A percentile compares a stretch with the other conserved stretches of the same genome.
Evolutionary conservation across 2,329 filamentous ascomycete species (phyloP).

Genomic region (Sordariomycetes sp.): DNA sequence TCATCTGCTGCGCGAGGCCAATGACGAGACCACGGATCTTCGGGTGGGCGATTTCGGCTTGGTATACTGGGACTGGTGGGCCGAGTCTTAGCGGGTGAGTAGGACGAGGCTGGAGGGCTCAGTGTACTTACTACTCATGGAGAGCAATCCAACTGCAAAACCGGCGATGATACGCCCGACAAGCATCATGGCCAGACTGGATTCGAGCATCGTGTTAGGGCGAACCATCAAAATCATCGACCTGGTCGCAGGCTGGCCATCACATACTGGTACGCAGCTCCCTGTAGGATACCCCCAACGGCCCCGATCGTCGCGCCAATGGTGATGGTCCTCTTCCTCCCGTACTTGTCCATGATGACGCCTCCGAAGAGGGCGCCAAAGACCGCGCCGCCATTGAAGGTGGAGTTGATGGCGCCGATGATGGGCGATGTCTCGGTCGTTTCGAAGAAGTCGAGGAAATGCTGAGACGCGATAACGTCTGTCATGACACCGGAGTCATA

Average conservation of each 20-base stretch:
- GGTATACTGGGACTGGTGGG: slow-evolving; percentile 40
- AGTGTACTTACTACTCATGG: slow-evolving; percentile 24
- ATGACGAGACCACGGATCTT: slow-evolving; percentile 39
- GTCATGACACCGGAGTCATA: slow-evolving; percentile 58
- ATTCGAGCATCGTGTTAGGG: slow-evolving; percentile 22
- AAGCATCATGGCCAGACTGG: slow-evolving; percentile 13
- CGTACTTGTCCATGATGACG: slow-evolving; percentile 45
- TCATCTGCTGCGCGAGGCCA: slow-evolving; percentile 40
- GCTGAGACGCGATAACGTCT: slow-evolving; percentile 38
- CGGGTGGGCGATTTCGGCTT: slow-evolving; percentile 36
- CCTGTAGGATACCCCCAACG: slow-evolving; percentile 45
- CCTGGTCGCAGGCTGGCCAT: background rate
- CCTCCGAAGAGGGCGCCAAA: slow-evolving; percentile 1
- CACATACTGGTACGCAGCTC: slow-evolving; percentile 25
- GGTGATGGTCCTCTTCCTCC: slow-evolving; percentile 44
- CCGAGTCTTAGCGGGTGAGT: background rate
- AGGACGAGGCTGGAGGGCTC: background rate
- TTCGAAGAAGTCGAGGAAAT: slow-evolving; percentile 45
- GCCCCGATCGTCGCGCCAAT: slow-evolving; percentile 43
- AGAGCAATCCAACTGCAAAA: slow-evolving; percentile 42
- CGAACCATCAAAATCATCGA: slow-evolving; percentile 25
- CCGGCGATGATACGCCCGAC: slow-evolving; percentile 45
- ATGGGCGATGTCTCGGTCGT: slow-evolving; percentile 24
- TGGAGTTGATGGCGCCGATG: slow-evolving; percentile 50
- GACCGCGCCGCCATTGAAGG: slow-evolving; percentile 24